These are phyloP conservation scores for Boletus mariae DNA, from an alignment of 1,284 basidiomycete species.

Conservation along the genomic window DNA sequence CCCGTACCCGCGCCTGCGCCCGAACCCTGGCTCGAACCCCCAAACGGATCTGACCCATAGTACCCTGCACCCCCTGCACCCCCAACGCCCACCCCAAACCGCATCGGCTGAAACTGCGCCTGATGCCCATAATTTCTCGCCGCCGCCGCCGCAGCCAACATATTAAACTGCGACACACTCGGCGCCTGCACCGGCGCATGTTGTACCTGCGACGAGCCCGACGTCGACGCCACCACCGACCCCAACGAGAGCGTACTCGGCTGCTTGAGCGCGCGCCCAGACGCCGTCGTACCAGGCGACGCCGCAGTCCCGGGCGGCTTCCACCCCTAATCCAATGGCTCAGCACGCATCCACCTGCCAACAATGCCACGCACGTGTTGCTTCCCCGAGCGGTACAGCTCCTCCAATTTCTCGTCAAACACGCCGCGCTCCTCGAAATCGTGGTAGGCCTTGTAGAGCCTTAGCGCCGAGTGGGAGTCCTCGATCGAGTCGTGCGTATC, in stretches of 20 bases:
- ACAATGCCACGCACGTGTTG: conserved; percentile 53
- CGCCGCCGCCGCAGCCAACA: conserved; percentile 24
- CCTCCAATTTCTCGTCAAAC: conserved; percentile 88
- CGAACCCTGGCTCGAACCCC: background rate
- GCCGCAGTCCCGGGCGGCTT: conserved; percentile 45
- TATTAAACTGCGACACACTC: conserved; percentile 25
- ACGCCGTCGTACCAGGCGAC: background rate
- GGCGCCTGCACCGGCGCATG: conserved; percentile 1
- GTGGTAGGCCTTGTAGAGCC: conserved; percentile 83
- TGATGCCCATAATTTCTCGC: conserved; percentile 23
- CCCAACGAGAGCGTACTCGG: conserved; percentile 2
- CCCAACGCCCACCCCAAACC: conserved; percentile 14
- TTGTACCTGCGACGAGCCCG: background rate
- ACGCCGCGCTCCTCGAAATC: conserved; percentile 72
- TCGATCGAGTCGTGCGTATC: conserved; percentile 96
- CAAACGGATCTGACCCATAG: conserved; percentile 18
- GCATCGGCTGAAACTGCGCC: conserved; percentile 21
- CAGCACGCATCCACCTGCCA: background rate
- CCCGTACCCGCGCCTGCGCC: background rate
- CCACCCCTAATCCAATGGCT: conserved; percentile 43
- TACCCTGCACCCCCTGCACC: conserved; percentile 17
- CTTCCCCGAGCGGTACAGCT: conserved; percentile 69
- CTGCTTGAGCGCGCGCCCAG: background rate
- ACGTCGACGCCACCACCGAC: conserved; percentile 3
- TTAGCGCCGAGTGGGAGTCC: conserved; percentile 87